Evolutionary conservation across 345 rosid genomes (phyloP).

Genomic region (Brassica rapa): DNA sequence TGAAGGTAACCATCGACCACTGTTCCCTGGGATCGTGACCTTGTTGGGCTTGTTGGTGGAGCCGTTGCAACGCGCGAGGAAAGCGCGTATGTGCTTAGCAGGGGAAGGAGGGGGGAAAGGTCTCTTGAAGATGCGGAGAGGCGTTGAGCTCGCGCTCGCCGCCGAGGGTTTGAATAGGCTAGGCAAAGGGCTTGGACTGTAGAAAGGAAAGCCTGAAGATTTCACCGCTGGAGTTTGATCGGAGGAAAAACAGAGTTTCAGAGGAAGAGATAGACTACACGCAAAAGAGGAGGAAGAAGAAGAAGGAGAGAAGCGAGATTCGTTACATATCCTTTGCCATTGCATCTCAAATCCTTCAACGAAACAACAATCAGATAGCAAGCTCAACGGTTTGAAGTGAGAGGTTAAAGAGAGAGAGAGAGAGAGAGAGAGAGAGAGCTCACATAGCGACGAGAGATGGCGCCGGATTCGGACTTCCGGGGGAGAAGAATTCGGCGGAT

Average conservation of each 20-base stretch:
- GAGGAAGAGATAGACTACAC: constrained; percentile 42
- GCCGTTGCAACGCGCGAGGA: constrained; percentile 85
- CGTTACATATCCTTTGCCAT: constrained; percentile 72
- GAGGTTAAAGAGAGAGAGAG: neutral
- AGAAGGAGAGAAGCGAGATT: constrained; percentile 15
- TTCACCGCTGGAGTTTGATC: constrained; percentile 53
- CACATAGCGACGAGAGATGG: constrained; percentile 62
- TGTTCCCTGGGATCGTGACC: constrained; percentile 84
- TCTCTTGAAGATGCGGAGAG: constrained; percentile 87
- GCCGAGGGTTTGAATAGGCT: constrained; percentile 86
- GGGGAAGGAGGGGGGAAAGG: constrained; percentile 99
- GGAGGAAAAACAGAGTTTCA: neutral
- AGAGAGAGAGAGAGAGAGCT: constrained; percentile 7
- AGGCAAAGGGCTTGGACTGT: constrained; percentile 88
- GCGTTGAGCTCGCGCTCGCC: constrained; percentile 77
- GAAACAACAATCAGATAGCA: neutral
- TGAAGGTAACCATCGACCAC: constrained; percentile 86
- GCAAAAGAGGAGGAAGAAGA: constrained; percentile 37
- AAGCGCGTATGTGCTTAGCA: constrained; percentile 88
- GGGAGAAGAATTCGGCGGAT: constrained; percentile 84
- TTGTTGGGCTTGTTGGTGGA: constrained; percentile 71
- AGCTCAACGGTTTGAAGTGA: neutral
- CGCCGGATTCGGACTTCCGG: constrained; percentile 70
- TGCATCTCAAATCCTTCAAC: constrained; percentile 94
- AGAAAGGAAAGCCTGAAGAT: constrained; percentile 75